phyloP scores from a whole-genome alignment of 768 basidiomycete genomes.

The Tylopilus rubrobrunneus region DNA sequence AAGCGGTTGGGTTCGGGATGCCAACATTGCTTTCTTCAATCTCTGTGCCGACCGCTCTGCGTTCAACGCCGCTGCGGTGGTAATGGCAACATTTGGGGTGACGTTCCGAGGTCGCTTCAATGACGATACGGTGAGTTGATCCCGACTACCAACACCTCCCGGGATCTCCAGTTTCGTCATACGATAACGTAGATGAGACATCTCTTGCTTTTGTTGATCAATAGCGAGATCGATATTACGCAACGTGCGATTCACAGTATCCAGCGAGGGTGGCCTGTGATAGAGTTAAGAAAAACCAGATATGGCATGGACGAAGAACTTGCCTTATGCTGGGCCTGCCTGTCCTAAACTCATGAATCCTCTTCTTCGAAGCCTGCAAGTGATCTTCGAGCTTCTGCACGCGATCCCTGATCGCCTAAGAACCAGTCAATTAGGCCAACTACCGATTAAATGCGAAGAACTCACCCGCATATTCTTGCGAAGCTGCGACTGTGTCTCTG shows the following conservation, averaged over 20 bases:
- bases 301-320: slow-evolving; percentile 17
- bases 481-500: slow-evolving; percentile 76
- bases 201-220: slow-evolving; percentile 53
- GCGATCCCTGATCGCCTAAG: slow-evolving; percentile 64
- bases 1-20: slow-evolving; percentile 58
- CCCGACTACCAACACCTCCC: slow-evolving; percentile 28
- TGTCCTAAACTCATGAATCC: slow-evolving; percentile 54
- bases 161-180: slow-evolving; percentile 48
- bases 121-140: slow-evolving; percentile 40
- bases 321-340: slow-evolving; percentile 64
- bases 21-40: slow-evolving; percentile 65
- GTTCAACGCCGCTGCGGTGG: slow-evolving; percentile 78
- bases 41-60: slow-evolving; percentile 71
- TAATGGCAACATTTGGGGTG: slow-evolving; percentile 64
- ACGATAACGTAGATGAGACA: slow-evolving; percentile 50
- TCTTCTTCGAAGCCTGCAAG: slow-evolving; percentile 66
- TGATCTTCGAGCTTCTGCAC: slow-evolving; percentile 78
- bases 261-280: slow-evolving; percentile 74
- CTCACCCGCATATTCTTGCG: slow-evolving; percentile 68
- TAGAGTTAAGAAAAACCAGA: background rate
- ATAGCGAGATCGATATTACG: slow-evolving; percentile 79
- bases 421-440: slow-evolving; percentile 6
- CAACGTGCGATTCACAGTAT: slow-evolving; percentile 77
- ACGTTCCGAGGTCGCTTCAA: slow-evolving; percentile 40
- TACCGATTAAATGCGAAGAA: slow-evolving; percentile 3